phyloP scores from a whole-genome alignment of 495 filamentous ascomycete species.

The Hamigera avellanea region DNA sequence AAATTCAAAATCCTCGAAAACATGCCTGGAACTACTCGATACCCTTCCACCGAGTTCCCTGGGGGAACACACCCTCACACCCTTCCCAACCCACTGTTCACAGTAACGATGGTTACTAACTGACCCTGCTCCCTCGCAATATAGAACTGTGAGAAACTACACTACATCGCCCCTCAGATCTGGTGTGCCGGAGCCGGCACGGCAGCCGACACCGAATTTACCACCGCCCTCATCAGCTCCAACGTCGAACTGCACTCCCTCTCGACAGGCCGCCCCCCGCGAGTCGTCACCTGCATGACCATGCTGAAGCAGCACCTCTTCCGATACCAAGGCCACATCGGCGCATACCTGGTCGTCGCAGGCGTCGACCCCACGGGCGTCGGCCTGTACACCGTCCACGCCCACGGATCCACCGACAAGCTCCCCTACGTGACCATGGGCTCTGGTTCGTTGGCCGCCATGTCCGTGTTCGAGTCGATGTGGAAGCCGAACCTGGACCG shows the following conservation, averaged over 20 bases:
- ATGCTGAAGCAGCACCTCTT: slow-evolving; percentile 99
- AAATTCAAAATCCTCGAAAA: too few species aligned
- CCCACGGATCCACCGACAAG: slow-evolving; percentile 97
- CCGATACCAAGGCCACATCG: slow-evolving; percentile 95
- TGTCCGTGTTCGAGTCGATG: slow-evolving; percentile 94
- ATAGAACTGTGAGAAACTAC: slow-evolving; percentile 98
- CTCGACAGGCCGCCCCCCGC: slow-evolving; percentile 88
- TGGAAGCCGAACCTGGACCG: slow-evolving; percentile 75
- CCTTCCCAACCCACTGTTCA: neutral
- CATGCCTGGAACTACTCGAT: too few species aligned
- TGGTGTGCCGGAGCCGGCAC: slow-evolving; percentile 99
- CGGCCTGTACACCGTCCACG: slow-evolving; percentile 97
- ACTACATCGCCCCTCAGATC: slow-evolving; percentile 97
- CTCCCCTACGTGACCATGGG: slow-evolving; percentile 99
- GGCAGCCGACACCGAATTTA: slow-evolving; percentile 98
- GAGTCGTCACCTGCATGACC: slow-evolving; percentile 98
- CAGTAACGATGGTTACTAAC: too few species aligned
- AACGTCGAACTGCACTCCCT: slow-evolving; percentile 94
- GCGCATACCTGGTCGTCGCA: slow-evolving; percentile 95
- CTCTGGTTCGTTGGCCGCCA: slow-evolving; percentile 87
- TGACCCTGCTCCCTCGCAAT: neutral
- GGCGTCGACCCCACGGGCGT: slow-evolving; percentile 94
- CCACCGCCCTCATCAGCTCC: slow-evolving; percentile 94
- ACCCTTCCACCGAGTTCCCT: neutral
- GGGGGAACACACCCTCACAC: neutral